Evolutionary conservation across 2,329 filamentous ascomycete genomes (phyloP).

Genomic region (Sporothrix brasiliensis): DNA sequence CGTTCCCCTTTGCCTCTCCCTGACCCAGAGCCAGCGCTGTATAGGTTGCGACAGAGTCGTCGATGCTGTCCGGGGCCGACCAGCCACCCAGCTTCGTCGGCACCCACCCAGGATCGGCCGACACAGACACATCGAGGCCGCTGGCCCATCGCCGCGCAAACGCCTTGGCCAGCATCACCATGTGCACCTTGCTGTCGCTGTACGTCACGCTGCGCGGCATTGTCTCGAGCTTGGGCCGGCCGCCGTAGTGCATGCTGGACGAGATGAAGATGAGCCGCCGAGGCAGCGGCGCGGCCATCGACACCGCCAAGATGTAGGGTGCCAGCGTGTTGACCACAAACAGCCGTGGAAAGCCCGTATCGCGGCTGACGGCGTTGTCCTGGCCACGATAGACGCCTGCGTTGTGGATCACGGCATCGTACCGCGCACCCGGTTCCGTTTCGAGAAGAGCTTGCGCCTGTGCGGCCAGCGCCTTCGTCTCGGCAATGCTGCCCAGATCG

Average conservation of each 20-base stretch:
- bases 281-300: constrained; percentile 50
- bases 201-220: constrained; percentile 43
- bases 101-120: constrained; percentile 58
- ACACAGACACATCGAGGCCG: constrained; percentile 38
- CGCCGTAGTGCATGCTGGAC: constrained; percentile 54
- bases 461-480: constrained; percentile 55
- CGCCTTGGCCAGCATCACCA: constrained; percentile 58
- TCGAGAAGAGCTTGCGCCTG: constrained; percentile 47
- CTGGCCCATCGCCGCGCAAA: constrained; percentile 51
- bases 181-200: constrained; percentile 59
- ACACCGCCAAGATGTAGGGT: constrained; percentile 58
- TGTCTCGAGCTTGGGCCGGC: constrained; percentile 51
- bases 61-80: constrained; percentile 52
- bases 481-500: constrained; percentile 55
- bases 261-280: constrained; percentile 56
- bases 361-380: constrained; percentile 41
- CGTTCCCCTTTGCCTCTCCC: constrained; percentile 36
- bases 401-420: constrained; percentile 62
- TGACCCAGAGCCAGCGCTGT: constrained; percentile 51
- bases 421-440: constrained; percentile 42
- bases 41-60: constrained; percentile 53
- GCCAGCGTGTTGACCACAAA: constrained; percentile 61
- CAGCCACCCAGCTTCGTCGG: constrained; percentile 57
- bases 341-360: constrained; percentile 48
- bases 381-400: constrained; percentile 54